A percentile compares a stretch with the other conserved stretches of the same genome.
These are phyloP conservation scores for Nasturtium officinale DNA, from an alignment of 345 rosid genomes.

Conservation along the genomic window DNA sequence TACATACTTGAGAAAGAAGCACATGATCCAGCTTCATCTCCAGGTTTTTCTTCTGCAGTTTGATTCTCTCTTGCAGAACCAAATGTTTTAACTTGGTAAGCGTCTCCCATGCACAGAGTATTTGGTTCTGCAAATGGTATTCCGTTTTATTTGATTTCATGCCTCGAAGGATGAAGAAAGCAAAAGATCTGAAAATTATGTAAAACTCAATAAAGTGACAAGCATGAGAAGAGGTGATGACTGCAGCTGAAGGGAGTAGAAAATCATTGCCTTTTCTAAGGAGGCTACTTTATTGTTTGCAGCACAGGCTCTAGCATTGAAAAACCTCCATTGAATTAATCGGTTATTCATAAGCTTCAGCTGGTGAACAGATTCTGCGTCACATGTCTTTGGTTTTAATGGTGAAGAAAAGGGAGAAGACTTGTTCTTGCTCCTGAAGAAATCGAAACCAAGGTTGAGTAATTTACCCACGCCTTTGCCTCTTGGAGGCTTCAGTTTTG, in stretches of 20 bases:
- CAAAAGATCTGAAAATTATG: neutral
- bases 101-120: slow-evolving; percentile 50
- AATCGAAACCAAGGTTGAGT: slow-evolving; percentile 64
- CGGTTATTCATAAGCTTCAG: slow-evolving; percentile 61
- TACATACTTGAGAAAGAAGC: slow-evolving; percentile 62
- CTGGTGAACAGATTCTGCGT: slow-evolving; percentile 57
- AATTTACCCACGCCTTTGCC: slow-evolving; percentile 68
- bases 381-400: slow-evolving; percentile 40
- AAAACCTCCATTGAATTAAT: slow-evolving; percentile 71
- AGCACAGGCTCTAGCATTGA: slow-evolving; percentile 56
- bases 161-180: neutral
- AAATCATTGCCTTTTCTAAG: slow-evolving; percentile 52
- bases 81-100: slow-evolving; percentile 51
- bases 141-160: neutral
- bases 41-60: slow-evolving; percentile 58
- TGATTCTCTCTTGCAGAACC: slow-evolving; percentile 56
- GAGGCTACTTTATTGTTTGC: slow-evolving; percentile 40
- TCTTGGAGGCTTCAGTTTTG: slow-evolving; percentile 63
- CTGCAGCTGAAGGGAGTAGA: neutral
- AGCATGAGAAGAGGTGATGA: slow-evolving; percentile 7
- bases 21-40: slow-evolving; percentile 62
- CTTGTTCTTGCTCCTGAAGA: slow-evolving; percentile 69
- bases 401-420: slow-evolving; percentile 36
- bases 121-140: slow-evolving; percentile 49
- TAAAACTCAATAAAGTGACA: slow-evolving; percentile 3